phyloP scores from a whole-genome alignment of 805 yeast genomes.

The Hanseniaspora vineae region DNA sequence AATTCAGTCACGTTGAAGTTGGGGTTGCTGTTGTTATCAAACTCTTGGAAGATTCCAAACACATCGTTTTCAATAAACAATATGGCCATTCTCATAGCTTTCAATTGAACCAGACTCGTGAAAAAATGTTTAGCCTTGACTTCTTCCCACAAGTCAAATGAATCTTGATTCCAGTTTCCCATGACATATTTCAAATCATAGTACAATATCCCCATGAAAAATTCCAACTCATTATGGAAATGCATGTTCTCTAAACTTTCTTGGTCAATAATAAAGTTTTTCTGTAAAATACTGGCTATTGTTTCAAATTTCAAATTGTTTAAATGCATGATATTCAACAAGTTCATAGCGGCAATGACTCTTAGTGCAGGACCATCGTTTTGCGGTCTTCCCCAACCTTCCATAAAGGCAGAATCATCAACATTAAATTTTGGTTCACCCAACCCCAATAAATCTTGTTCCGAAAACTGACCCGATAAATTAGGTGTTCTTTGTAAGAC shows the following conservation, averaged over 20 bases:
- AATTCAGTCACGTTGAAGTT: slow-evolving; percentile 17
- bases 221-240: slow-evolving; percentile 21
- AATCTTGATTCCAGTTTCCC: slow-evolving; percentile 44
- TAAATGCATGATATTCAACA: slow-evolving; percentile 31
- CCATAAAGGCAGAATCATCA: slow-evolving; percentile 48
- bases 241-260: background rate
- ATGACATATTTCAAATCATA: slow-evolving; percentile 59
- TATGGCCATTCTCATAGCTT: slow-evolving; percentile 51
- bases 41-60: background rate
- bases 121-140: slow-evolving; percentile 63
- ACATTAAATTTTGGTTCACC: slow-evolving; percentile 87
- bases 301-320: slow-evolving; percentile 17
- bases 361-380: slow-evolving; percentile 90
- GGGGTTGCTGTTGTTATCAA: background rate
- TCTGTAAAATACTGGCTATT: slow-evolving; percentile 5
- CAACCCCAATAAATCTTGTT: slow-evolving; percentile 37
- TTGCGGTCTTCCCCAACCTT: slow-evolving; percentile 90
- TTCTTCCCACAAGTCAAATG: slow-evolving; percentile 96
- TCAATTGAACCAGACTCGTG: slow-evolving; percentile 61
- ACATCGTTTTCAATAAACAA: slow-evolving; percentile 12
- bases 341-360: slow-evolving; percentile 47
- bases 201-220: slow-evolving; percentile 42
- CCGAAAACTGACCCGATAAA: slow-evolving; percentile 47
- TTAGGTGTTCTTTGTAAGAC: slow-evolving; percentile 54
- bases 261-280: slow-evolving; percentile 1